These are phyloP conservation scores for Moringa oleifera DNA, from an alignment of 345 rosid species.

Conservation along the genomic window DNA sequence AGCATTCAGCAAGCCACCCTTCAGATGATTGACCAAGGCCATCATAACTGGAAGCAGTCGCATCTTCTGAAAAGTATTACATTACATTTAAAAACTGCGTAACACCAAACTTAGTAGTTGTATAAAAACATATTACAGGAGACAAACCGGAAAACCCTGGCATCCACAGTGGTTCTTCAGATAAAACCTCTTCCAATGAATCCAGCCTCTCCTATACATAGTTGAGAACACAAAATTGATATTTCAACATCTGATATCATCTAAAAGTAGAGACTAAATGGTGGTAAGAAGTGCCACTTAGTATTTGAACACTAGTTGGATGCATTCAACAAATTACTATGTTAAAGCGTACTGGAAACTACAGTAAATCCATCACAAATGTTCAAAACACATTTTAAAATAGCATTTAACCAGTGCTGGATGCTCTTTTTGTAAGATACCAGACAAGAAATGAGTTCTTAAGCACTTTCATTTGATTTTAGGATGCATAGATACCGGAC, in stretches of 20 bases:
- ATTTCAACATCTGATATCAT: neutral
- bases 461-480: no score
- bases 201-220: conserved; percentile 59
- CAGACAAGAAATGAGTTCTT: neutral
- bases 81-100: conserved; percentile 8
- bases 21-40: conserved; percentile 56
- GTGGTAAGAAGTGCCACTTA: no score
- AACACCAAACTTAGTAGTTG: conserved; percentile 11
- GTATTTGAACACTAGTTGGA: neutral
- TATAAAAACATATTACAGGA: conserved; percentile 10
- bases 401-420: no score
- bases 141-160: conserved; percentile 65
- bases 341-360: neutral
- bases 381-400: neutral
- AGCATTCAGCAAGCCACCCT: conserved; percentile 65
- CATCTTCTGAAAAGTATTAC: conserved; percentile 29
- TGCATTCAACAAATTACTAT: neutral
- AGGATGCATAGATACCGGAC: neutral
- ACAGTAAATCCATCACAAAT: neutral
- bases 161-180: conserved; percentile 47
- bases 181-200: conserved; percentile 49
- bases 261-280: neutral
- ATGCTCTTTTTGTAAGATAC: neutral
- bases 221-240: conserved; percentile 11
- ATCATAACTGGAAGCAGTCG: conserved; percentile 48